Evolutionary conservation across 441 rosid species (phyloP).

Genomic region (Sinapis alba): DNA sequence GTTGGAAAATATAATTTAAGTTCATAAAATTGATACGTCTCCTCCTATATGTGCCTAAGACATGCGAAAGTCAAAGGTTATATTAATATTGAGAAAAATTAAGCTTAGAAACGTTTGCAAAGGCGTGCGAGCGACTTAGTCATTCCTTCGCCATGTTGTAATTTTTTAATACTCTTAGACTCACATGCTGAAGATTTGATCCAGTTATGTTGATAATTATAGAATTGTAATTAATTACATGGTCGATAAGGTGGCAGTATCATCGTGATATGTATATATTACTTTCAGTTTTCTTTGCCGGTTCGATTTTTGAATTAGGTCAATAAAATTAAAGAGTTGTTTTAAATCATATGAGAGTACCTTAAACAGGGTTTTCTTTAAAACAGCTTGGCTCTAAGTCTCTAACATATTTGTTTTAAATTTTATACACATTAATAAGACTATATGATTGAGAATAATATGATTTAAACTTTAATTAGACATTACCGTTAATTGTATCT

Average conservation of each 20-base stretch:
- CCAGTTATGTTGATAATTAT: slow-evolving; percentile 31
- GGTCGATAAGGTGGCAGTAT: slow-evolving; percentile 19
- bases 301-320: neutral
- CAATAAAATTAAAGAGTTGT: neutral
- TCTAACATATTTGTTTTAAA: no score
- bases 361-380: neutral
- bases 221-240: slow-evolving; percentile 7
- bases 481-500: slow-evolving; percentile 18
- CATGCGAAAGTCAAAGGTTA: slow-evolving; percentile 28
- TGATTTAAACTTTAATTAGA: neutral
- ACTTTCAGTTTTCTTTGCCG: neutral
- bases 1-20: neutral
- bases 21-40: neutral
- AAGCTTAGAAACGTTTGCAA: slow-evolving; percentile 9
- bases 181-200: slow-evolving; percentile 8
- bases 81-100: slow-evolving; percentile 3
- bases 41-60: neutral
- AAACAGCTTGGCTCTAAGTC: slow-evolving; percentile 18
- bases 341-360: neutral
- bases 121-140: slow-evolving; percentile 40
- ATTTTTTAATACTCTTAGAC: neutral
- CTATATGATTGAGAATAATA: slow-evolving; percentile 18
- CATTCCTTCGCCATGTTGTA: slow-evolving; percentile 28
- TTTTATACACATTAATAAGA: neutral
- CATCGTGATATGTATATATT: slow-evolving; percentile 1